Evolutionary conservation across 2,329 filamentous ascomycete species (phyloP).

Genomic region (Fusarium goolgardi): DNA sequence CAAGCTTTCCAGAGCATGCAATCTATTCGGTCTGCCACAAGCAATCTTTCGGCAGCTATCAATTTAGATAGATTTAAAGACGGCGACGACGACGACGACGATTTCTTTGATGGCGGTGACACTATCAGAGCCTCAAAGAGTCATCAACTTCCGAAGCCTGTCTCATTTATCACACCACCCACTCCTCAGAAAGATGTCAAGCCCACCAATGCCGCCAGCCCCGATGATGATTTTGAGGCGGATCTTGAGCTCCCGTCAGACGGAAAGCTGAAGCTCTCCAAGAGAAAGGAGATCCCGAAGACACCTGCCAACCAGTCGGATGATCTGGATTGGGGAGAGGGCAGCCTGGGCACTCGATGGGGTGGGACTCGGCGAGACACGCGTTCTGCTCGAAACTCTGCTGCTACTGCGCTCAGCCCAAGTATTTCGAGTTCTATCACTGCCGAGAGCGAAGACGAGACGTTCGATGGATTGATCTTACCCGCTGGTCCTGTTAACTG

Average conservation of each 20-base stretch:
- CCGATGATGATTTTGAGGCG: slow-evolving; percentile 75
- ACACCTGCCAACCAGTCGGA: slow-evolving; percentile 72
- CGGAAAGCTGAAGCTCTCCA: slow-evolving; percentile 73
- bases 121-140: slow-evolving; percentile 77
- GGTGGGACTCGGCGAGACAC: slow-evolving; percentile 85
- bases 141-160: slow-evolving; percentile 61
- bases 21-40: slow-evolving; percentile 49
- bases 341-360: slow-evolving; percentile 89
- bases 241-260: slow-evolving; percentile 78
- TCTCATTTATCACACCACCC: slow-evolving; percentile 67
- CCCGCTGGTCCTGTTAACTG: slow-evolving; percentile 88
- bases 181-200: slow-evolving; percentile 61
- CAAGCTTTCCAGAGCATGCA: slow-evolving; percentile 30
- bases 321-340: slow-evolving; percentile 94
- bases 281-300: slow-evolving; percentile 69
- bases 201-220: slow-evolving; percentile 44
- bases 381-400: slow-evolving; percentile 86
- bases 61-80: slow-evolving; percentile 75
- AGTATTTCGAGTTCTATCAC: slow-evolving; percentile 93
- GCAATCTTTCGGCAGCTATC: slow-evolving; percentile 58
- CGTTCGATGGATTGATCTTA: slow-evolving; percentile 87
- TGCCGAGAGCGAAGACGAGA: slow-evolving; percentile 92
- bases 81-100: slow-evolving; percentile 69
- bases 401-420: slow-evolving; percentile 88
- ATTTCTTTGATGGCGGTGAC: slow-evolving; percentile 71